A percentile compares a stretch with the other conserved stretches of the same genome.
Conservation (phyloP, 805 yeast genomes). For the Metschnikowia kofuensis region DNA sequence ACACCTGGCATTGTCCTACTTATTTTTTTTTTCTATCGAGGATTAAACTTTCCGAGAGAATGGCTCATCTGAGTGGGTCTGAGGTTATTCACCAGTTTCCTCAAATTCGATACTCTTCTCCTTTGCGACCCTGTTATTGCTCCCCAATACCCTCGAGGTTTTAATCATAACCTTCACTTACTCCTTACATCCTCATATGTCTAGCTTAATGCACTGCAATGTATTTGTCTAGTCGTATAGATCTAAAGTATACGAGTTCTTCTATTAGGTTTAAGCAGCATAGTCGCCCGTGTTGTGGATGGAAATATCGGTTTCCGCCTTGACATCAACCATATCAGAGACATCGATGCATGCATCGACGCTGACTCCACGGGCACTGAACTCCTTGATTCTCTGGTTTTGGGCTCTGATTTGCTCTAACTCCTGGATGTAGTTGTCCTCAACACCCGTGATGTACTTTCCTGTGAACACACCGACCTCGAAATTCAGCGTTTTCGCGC, state of each 20-base stretch:
- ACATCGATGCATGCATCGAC: conserved; percentile 42
- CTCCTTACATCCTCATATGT: too few species aligned
- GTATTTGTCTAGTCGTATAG: neutral
- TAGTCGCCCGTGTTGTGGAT: conserved; percentile 59
- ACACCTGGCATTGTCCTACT: too few species aligned
- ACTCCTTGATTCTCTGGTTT: conserved; percentile 54
- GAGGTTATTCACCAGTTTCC: too few species aligned
- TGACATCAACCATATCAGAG: conserved; percentile 57
- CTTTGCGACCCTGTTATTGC: too few species aligned
- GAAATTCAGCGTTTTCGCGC: conserved; percentile 55
- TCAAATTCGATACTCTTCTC: too few species aligned
- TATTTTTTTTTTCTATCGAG: too few species aligned
- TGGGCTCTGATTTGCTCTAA: conserved; percentile 80
- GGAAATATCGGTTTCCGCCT: conserved; percentile 69
- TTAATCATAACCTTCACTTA: too few species aligned
- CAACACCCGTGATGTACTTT: conserved; percentile 89
- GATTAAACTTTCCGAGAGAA: too few species aligned
- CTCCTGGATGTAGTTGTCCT: conserved; percentile 74
- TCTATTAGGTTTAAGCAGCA: neutral
- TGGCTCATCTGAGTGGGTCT: too few species aligned
- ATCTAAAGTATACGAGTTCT: conserved; percentile 1
- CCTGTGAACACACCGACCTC: conserved; percentile 99
- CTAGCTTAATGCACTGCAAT: too few species aligned
- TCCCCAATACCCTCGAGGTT: too few species aligned
- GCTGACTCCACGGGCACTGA: conserved; percentile 37